Percentiles rank a stretch among this genome's conserved stretches.
Conservation (phyloP, 2,329 filamentous ascomycete species). For the Xylaria sp. region DNA sequence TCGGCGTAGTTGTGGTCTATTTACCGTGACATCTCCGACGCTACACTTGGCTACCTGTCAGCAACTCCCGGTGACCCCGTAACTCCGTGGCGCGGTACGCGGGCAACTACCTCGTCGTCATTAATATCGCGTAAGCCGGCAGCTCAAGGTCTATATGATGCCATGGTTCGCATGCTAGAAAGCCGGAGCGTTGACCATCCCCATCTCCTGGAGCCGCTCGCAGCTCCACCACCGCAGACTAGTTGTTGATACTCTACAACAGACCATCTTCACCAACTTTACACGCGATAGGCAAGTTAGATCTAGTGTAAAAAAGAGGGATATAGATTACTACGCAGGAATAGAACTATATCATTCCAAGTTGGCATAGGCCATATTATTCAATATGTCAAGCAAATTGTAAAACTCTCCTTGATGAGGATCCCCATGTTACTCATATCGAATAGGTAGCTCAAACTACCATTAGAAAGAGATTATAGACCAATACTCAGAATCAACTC, state of each 20-base stretch:
- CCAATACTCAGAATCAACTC: background rate
- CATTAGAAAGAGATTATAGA: background rate
- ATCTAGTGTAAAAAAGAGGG: background rate
- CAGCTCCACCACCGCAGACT: background rate
- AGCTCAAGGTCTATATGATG: background rate
- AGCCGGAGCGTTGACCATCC: background rate
- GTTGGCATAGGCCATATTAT: no score
- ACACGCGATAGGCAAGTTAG: background rate
- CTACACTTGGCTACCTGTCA: slow-evolving; percentile 1
- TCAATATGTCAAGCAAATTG: no score
- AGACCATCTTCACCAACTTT: no score
- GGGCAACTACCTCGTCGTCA: background rate
- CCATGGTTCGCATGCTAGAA: background rate
- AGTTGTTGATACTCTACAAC: background rate
- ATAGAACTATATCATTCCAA: no score
- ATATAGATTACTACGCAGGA: background rate
- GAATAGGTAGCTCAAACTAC: background rate
- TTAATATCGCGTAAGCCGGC: background rate
- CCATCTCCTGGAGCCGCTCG: background rate
- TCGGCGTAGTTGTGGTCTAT: slow-evolving; percentile 8
- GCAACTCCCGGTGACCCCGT: background rate
- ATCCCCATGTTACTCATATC: background rate
- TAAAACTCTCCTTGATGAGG: background rate
- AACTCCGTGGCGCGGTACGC: slow-evolving; percentile 13
- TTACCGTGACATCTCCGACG: slow-evolving; percentile 7